A percentile compares a stretch with the other conserved stretches of the same genome.
Conservation (phyloP, 2,329 filamentous ascomycete genomes). For the Trichophyton benhamiae region DNA sequence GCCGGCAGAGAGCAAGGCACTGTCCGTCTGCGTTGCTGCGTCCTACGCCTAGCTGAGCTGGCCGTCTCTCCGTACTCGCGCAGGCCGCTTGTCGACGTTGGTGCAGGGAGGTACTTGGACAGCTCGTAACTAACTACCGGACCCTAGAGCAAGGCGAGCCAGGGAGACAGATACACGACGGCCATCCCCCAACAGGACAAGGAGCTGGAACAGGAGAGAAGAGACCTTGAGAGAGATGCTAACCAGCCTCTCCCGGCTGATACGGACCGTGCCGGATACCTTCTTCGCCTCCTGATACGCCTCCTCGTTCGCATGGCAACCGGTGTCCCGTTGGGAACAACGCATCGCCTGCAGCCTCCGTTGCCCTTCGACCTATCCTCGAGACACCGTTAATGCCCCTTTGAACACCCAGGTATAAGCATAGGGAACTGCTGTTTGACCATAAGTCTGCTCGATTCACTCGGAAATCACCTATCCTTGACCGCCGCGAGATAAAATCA, state of each 20-base stretch:
- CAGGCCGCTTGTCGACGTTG: neutral
- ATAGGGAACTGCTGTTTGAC: too few species aligned
- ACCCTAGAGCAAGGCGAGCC: too few species aligned
- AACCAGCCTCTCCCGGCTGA: neutral
- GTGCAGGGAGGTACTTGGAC: too few species aligned
- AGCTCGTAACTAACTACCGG: too few species aligned
- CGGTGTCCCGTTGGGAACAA: constrained; percentile 9
- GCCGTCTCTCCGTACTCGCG: neutral
- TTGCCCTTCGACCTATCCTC: neutral
- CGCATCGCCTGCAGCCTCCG: neutral
- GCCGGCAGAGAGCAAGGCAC: too few species aligned
- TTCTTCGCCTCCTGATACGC: neutral
- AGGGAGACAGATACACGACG: neutral
- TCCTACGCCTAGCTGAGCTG: neutral
- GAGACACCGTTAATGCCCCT: neutral
- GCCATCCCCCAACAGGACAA: neutral
- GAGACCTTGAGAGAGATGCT: neutral
- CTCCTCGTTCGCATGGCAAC: constrained; percentile 7
- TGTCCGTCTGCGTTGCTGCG: neutral
- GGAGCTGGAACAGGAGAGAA: neutral
- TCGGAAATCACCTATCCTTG: too few species aligned
- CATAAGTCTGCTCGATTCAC: too few species aligned
- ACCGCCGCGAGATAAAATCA: too few species aligned
- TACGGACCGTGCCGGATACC: neutral
- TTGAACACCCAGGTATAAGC: neutral